Evolutionary conservation across 2,329 filamentous ascomycete genomes (phyloP), one percentile per base, ranked within the genome.

Genomic region (Trichoderma aggressivum): DNA sequence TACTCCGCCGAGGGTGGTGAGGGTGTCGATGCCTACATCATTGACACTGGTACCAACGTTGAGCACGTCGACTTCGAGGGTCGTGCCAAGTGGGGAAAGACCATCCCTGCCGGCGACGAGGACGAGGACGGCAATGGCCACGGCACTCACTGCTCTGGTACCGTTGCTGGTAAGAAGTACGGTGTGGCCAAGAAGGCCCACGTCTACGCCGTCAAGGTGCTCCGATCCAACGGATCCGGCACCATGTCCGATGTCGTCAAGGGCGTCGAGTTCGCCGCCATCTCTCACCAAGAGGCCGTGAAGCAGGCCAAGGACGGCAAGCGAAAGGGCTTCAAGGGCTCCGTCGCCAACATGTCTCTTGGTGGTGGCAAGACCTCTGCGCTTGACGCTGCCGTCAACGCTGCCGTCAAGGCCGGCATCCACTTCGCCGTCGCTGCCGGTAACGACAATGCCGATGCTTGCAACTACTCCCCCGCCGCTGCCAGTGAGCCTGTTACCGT

Each of bases 101-200:
- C 96, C 76, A 94, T 99, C 77, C 97, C 97, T 73, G 76, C 82
- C 61, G 91, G 90, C 73, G 94, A 99, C 80, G 91, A 88, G 64
- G 96, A 99, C 80, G 87, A 89, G 77, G 96, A 99, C 84, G 96
- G 96, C 82, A 99, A 99, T 79, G 96, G 96, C 74, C 96, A 99
- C 87, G 96, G 96, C 78, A 99, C 96, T 79, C 96, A 99, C 88
- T 99, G 96, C 90, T 98, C 96, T 75, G 96, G 96, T 78, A 99
- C 97, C 74, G 91, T 99, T 78, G 96, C 93, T 75, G 96, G 97
- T 81, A 97, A 96, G 90, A 98, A 97, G 87, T 99, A 97, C 81
- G 96, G 96, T 89, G 96, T 99, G 75, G 95, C 96, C 82, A 99
- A 99, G 91, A 98, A 98, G 90, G 96, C 97, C 80, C 90, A 93